Evolutionary conservation across 2,329 filamentous ascomycete species (phyloP).

Genomic region (Hirsutella rhossiliensis): DNA sequence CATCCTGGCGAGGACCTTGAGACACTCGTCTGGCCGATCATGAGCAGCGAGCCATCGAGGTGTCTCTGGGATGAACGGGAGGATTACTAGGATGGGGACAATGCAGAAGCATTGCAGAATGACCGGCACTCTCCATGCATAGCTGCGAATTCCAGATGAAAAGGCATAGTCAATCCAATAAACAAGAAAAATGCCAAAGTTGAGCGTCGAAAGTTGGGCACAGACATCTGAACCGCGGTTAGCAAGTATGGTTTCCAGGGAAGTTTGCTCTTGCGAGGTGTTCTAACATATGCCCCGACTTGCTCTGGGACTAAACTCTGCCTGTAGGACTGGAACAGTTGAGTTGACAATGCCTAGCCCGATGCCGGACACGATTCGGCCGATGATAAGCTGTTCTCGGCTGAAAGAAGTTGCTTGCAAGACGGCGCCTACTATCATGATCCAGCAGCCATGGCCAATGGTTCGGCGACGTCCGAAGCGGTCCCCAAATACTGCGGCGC

Average conservation of each 20-base stretch:
- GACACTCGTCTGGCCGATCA: slow-evolving; percentile 22
- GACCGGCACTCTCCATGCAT: slow-evolving; percentile 28
- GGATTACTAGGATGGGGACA: slow-evolving; percentile 23
- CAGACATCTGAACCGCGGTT: slow-evolving; percentile 22
- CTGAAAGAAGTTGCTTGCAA: slow-evolving; percentile 30
- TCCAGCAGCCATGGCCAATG: slow-evolving; percentile 26
- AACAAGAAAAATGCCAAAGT: slow-evolving; percentile 30
- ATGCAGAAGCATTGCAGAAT: slow-evolving; percentile 28
- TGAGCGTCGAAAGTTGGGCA: slow-evolving; percentile 33
- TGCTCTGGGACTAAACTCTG: slow-evolving; percentile 28
- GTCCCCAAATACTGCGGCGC: slow-evolving; percentile 22
- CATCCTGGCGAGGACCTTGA: slow-evolving; percentile 24
- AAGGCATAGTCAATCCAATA: slow-evolving; percentile 35
- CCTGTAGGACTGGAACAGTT: slow-evolving; percentile 29
- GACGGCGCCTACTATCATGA: slow-evolving; percentile 32
- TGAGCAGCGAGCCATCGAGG: slow-evolving; percentile 30
- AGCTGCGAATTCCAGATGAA: slow-evolving; percentile 15
- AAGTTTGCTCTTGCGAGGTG: too few species aligned
- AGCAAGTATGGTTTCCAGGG: too few species aligned
- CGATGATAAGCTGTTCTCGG: slow-evolving; percentile 31
- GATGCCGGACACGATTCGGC: slow-evolving; percentile 32
- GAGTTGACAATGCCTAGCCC: slow-evolving; percentile 34
- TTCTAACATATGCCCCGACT: slow-evolving; percentile 18
- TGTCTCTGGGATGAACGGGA: slow-evolving; percentile 27
- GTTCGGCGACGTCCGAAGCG: slow-evolving; percentile 28